Evolutionary conservation across 1,284 basidiomycete species (phyloP).

Genomic region (Leucoagaricus sp.): DNA sequence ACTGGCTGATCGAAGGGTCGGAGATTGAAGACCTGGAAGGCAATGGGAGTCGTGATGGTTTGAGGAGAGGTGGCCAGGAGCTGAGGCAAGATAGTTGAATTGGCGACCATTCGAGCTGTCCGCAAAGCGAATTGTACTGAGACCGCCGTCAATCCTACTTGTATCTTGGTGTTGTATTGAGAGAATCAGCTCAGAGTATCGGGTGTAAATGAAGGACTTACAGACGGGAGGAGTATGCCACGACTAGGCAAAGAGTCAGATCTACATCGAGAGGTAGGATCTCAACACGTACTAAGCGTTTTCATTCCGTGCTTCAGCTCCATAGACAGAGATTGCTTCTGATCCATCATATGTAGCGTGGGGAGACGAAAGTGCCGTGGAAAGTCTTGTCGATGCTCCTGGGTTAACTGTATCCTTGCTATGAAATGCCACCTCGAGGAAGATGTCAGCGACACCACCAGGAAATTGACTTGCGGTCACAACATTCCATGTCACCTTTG

Average conservation of each 20-base stretch:
- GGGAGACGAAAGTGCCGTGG: slow-evolving; percentile 28
- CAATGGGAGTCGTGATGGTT: slow-evolving; percentile 31
- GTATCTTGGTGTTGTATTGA: slow-evolving; percentile 19
- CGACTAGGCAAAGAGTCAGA: neutral
- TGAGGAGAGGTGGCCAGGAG: slow-evolving; percentile 45
- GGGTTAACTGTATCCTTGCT: slow-evolving; percentile 44
- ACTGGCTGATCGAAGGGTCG: slow-evolving; percentile 35
- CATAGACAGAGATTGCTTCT: slow-evolving; percentile 35
- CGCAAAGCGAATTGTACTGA: slow-evolving; percentile 37
- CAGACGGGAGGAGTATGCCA: slow-evolving; percentile 1
- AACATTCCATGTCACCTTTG: slow-evolving; percentile 40
- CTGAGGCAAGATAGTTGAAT: slow-evolving; percentile 36
- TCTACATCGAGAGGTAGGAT: neutral
- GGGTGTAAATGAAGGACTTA: neutral
- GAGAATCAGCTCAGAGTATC: neutral
- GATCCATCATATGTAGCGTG: slow-evolving; percentile 36
- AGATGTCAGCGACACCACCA: slow-evolving; percentile 38
- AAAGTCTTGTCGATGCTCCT: slow-evolving; percentile 35
- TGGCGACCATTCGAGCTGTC: slow-evolving; percentile 35
- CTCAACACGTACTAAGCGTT: slow-evolving; percentile 47
- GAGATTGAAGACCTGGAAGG: slow-evolving; percentile 30
- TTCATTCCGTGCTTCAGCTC: slow-evolving; percentile 41
- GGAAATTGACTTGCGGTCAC: slow-evolving; percentile 42
- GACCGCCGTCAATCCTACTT: slow-evolving; percentile 27
- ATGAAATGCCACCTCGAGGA: slow-evolving; percentile 32